Percentiles rank a stretch among this genome's conserved stretches.
These are phyloP conservation scores for Fraxinus ornus DNA, from an alignment of 305 asterid genomes.

Conservation along the genomic window DNA sequence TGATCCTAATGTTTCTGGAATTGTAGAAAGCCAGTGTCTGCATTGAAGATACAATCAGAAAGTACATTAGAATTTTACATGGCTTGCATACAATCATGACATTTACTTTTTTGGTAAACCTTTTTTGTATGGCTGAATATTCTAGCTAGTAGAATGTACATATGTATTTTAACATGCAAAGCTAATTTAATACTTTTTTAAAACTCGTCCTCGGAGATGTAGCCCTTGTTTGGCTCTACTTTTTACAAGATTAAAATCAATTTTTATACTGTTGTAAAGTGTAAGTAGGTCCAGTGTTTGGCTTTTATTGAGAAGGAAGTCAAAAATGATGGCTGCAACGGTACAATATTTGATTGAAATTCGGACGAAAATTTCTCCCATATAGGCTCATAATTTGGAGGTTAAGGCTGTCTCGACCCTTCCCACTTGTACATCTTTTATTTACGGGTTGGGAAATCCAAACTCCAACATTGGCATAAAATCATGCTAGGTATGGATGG, in stretches of 20 bases:
- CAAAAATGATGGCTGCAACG: too few species aligned
- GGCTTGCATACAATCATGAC: background rate
- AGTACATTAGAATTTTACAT: background rate
- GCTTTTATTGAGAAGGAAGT: too few species aligned
- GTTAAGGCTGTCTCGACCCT: background rate
- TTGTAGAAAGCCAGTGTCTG: conserved; percentile 65
- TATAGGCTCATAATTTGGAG: background rate
- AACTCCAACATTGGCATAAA: background rate
- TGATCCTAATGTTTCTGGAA: conserved; percentile 50
- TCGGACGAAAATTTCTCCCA: too few species aligned
- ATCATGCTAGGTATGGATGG: background rate
- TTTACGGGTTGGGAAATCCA: background rate
- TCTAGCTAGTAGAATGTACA: background rate
- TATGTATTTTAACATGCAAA: conserved; percentile 8
- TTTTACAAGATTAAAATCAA: too few species aligned
- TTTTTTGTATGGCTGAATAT: background rate
- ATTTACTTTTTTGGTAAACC: background rate
- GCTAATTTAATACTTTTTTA: background rate
- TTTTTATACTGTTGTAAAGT: too few species aligned
- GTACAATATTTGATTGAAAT: too few species aligned
- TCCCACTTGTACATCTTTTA: background rate
- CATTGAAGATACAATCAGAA: background rate
- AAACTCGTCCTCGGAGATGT: background rate
- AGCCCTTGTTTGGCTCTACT: background rate
- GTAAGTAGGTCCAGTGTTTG: too few species aligned